phyloP scores from a whole-genome alignment of 208 protist genomes.

The Leishmania guyanensis region DNA sequence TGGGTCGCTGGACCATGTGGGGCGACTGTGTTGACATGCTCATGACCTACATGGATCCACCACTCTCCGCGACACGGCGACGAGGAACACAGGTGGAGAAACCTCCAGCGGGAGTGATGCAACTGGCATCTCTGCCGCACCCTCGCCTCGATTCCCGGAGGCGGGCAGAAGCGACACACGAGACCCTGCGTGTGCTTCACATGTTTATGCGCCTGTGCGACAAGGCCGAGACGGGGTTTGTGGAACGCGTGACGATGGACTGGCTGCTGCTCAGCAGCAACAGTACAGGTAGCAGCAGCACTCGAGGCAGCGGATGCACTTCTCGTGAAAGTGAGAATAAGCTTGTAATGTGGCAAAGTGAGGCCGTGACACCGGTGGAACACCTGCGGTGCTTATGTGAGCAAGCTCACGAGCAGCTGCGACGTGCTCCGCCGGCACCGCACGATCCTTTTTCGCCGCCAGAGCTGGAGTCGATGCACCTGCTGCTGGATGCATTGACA shows the following conservation, averaged over 20 bases:
- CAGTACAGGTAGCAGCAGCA: not conserved
- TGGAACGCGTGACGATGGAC: constrained; percentile 42
- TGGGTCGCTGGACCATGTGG: constrained; percentile 66
- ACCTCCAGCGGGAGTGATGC: not conserved
- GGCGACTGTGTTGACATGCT: constrained; percentile 51
- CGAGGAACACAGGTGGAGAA: not conserved
- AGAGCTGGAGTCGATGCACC: constrained; percentile 22
- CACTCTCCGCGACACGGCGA: constrained; percentile 15
- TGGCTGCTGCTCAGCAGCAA: constrained; percentile 37
- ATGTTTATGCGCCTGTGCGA: constrained; percentile 61
- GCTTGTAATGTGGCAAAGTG: not conserved
- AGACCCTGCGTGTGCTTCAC: constrained; percentile 47
- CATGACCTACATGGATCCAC: constrained; percentile 34
- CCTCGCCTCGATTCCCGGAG: not conserved
- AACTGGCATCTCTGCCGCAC: not conserved
- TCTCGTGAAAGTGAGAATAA: not conserved
- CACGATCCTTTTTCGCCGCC: constrained; percentile 4
- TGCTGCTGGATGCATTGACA: constrained; percentile 53
- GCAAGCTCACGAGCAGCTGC: constrained; percentile 1
- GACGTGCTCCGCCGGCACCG: not conserved
- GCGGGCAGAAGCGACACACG: constrained; percentile 15
- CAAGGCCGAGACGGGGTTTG: constrained; percentile 50
- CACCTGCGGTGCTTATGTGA: not conserved
- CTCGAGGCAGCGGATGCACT: not conserved
- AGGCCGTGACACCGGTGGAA: not conserved